Base-by-base conservation (phyloP, 2,329 filamentous ascomycete genomes). In the Hypoxylon sp. region DNA sequence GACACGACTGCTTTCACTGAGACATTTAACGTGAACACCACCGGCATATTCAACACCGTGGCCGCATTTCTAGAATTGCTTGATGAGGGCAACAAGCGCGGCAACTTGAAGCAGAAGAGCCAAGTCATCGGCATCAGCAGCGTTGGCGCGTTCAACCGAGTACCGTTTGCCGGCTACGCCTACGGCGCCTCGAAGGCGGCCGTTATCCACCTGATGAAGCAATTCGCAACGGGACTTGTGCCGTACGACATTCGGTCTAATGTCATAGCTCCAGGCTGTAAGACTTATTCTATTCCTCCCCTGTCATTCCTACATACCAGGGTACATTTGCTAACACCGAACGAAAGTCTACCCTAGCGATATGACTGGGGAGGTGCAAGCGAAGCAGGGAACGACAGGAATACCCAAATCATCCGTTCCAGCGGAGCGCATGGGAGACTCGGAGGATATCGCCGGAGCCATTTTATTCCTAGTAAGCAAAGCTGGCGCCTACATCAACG, bases 171-270 rank as follows among this genome's bases (percentile, higher is more conserved):
- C 24, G 88, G 90, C 64, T 90, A 88, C 73, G 82, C 84, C 0
- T 91, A 91, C 76, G 88, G 88, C 58, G 81, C 85, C 0, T 87
- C 85, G 56, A 91, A 92, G 77, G 88, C 86, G 0, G 89, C 85
- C 0, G 85, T 87, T 0, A 85, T 87, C 1, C 88, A 91, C 68
- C 74, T 91, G 68, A 86, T 86, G 24, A 90, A 90, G 75, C 81
- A 89, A 71, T 83, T 91, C 74, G 84, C 84, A 6, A 86, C 87
- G 19, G 82, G 85, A 70, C 82, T 91, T 50, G 81, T 83, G 48
- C 84, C 85, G 59, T 81, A 83, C 20, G 78, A 80, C 0, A 80
- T 91, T n/a, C 77, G 74, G 8, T 62, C 63, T 11, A 73, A 74
- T 51, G 64, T 66, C 7, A 65, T 75, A 34, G 70, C 68, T 0